A percentile compares a stretch with the other conserved stretches of the same genome.
These are phyloP conservation scores for Penicillium sumatraense DNA, from an alignment of 2,329 filamentous ascomycete species.

Conservation along the genomic window DNA sequence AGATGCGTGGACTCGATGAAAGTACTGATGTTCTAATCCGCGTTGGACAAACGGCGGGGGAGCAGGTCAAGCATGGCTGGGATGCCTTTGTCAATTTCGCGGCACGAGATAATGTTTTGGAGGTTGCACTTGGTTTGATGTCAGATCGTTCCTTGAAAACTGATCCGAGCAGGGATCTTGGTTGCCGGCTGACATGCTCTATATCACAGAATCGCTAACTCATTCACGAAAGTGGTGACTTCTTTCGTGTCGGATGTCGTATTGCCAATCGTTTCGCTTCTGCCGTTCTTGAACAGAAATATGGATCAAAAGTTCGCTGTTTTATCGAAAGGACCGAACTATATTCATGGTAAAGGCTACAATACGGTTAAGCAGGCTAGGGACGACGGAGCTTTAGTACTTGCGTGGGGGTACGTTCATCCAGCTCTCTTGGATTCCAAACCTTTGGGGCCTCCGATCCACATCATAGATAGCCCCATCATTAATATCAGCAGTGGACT, in stretches of 20 bases:
- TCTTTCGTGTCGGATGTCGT: conserved; percentile 73
- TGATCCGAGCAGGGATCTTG: neutral
- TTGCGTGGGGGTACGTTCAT: conserved; percentile 68
- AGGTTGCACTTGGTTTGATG: conserved; percentile 78
- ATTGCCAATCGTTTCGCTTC: conserved; percentile 69
- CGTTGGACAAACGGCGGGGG: conserved; percentile 43
- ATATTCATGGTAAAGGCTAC: conserved; percentile 59
- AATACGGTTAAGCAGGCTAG: conserved; percentile 72
- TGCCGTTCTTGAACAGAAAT: conserved; percentile 72
- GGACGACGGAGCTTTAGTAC: conserved; percentile 71
- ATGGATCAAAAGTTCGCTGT: conserved; percentile 76
- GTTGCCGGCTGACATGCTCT: neutral
- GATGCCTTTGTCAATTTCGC: conserved; percentile 73
- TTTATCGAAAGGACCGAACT: conserved; percentile 62
- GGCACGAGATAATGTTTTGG: conserved; percentile 73
- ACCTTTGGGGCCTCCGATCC: no score
- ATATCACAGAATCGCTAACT: conserved; percentile 61
- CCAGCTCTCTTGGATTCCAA: neutral
- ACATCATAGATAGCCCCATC: no score
- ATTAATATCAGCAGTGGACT: neutral
- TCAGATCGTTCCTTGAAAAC: conserved; percentile 37
- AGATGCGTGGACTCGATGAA: conserved; percentile 36
- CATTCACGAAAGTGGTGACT: conserved; percentile 73
- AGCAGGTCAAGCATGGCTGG: conserved; percentile 58
- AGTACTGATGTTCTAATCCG: conserved; percentile 39